Evolutionary conservation across 768 basidiomycete genomes (phyloP).

Genomic region (Exsudoporus frostii): DNA sequence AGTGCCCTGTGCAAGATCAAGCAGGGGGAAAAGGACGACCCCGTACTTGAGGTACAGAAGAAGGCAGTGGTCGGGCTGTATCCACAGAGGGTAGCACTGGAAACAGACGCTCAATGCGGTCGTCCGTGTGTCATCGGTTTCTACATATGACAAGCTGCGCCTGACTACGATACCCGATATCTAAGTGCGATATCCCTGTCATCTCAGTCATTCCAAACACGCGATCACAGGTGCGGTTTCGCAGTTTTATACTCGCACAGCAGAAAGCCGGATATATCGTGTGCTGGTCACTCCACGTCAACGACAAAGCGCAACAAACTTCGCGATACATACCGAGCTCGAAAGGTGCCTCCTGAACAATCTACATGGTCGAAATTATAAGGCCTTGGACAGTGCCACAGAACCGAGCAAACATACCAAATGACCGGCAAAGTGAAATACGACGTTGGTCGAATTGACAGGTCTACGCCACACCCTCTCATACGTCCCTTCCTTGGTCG

Average conservation of each 20-base stretch:
- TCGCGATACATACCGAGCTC: constrained; percentile 26
- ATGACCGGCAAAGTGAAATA: constrained; percentile 28
- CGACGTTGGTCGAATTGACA: constrained; percentile 26
- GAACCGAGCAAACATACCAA: constrained; percentile 19
- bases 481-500: constrained; percentile 6
- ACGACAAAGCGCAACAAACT: neutral
- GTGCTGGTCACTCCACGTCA: constrained; percentile 11
- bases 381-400: neutral
- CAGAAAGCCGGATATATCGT: constrained; percentile 27
- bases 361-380: constrained; percentile 10
- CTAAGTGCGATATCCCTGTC: no score
- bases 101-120: neutral
- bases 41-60: neutral
- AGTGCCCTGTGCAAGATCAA: constrained; percentile 3
- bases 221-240: neutral
- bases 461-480: constrained; percentile 32
- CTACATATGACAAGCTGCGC: neutral
- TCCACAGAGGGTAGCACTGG: neutral
- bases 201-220: neutral
- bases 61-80: constrained; percentile 5
- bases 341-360: constrained; percentile 28
- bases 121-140: neutral
- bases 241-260: constrained; percentile 7
- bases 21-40: neutral
- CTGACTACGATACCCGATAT: neutral